phyloP scores from a whole-genome alignment of 2,329 filamentous ascomycete species.

The Aureobasidium sp. region DNA sequence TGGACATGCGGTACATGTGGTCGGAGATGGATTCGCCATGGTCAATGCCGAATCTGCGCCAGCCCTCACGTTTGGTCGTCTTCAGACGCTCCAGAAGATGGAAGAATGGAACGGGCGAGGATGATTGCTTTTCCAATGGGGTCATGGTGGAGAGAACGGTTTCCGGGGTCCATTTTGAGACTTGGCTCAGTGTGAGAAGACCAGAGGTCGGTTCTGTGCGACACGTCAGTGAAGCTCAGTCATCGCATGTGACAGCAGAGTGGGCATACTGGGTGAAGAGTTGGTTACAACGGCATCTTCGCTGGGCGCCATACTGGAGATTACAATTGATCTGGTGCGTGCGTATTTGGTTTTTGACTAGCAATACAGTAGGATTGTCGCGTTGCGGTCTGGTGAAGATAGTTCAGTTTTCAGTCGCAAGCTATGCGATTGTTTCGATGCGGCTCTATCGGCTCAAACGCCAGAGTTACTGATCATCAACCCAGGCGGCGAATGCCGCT shows the following conservation, averaged over 20 bases:
- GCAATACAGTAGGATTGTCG: neutral
- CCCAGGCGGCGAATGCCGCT: neutral
- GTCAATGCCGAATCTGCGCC: constrained; percentile 75
- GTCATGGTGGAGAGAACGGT: constrained; percentile 55
- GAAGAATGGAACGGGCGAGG: constrained; percentile 82
- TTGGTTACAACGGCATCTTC: constrained; percentile 35
- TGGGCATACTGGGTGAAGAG: constrained; percentile 25
- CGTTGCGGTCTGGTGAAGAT: no score
- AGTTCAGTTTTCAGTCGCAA: no score
- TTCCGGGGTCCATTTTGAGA: constrained; percentile 35
- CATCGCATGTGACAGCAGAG: constrained; percentile 1
- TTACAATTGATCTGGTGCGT: constrained; percentile 11
- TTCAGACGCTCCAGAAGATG: constrained; percentile 91
- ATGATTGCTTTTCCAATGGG: constrained; percentile 46
- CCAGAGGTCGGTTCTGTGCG: constrained; percentile 27
- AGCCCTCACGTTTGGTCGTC: constrained; percentile 93
- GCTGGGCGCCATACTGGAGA: constrained; percentile 14
- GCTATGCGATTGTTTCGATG: neutral
- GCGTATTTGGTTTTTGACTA: neutral
- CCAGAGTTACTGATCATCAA: neutral
- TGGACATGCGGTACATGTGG: constrained; percentile 99
- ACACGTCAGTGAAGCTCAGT: neutral
- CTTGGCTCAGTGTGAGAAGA: constrained; percentile 21
- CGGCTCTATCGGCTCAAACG: neutral
- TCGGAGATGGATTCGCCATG: constrained; percentile 84